Percentiles rank a stretch among this genome's conserved stretches.
These are phyloP conservation scores for Boletus sp. DNA, from an alignment of 1,284 basidiomycete genomes.

Conservation along the genomic window DNA sequence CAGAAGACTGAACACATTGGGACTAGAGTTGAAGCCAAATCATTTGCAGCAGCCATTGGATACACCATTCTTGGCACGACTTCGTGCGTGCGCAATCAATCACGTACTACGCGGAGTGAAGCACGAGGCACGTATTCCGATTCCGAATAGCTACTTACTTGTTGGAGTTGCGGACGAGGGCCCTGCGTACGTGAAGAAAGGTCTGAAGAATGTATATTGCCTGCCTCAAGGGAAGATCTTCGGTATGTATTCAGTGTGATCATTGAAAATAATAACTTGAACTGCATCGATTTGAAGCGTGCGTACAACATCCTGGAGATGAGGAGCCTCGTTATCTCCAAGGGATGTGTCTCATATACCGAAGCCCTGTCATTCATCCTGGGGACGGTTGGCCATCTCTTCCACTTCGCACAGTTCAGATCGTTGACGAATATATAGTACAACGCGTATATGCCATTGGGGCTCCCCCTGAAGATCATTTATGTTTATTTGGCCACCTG, in stretches of 20 bases:
- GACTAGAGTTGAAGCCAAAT: slow-evolving; percentile 46
- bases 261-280: slow-evolving; percentile 8
- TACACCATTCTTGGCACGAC: slow-evolving; percentile 56
- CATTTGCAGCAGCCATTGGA: slow-evolving; percentile 40
- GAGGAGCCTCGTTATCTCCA: slow-evolving; percentile 49
- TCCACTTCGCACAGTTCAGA: not conserved
- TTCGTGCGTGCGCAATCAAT: slow-evolving; percentile 57
- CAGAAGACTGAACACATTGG: slow-evolving; percentile 46
- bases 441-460: slow-evolving; percentile 72
- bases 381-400: slow-evolving; percentile 55
- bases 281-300: slow-evolving; percentile 45
- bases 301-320: slow-evolving; percentile 50
- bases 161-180: slow-evolving; percentile 82
- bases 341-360: slow-evolving; percentile 59
- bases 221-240: slow-evolving; percentile 58
- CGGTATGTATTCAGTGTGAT: slow-evolving; percentile 41
- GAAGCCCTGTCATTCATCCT: slow-evolving; percentile 68
- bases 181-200: slow-evolving; percentile 51
- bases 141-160: slow-evolving; percentile 64
- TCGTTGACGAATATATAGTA: slow-evolving; percentile 39
- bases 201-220: slow-evolving; percentile 51
- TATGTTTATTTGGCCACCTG: slow-evolving; percentile 61
- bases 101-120: slow-evolving; percentile 70
- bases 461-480: slow-evolving; percentile 54
- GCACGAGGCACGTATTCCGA: slow-evolving; percentile 65